Evolutionary conservation across 139 green algal species (phyloP).

Genomic region (Mychonastes homosphaera): DNA sequence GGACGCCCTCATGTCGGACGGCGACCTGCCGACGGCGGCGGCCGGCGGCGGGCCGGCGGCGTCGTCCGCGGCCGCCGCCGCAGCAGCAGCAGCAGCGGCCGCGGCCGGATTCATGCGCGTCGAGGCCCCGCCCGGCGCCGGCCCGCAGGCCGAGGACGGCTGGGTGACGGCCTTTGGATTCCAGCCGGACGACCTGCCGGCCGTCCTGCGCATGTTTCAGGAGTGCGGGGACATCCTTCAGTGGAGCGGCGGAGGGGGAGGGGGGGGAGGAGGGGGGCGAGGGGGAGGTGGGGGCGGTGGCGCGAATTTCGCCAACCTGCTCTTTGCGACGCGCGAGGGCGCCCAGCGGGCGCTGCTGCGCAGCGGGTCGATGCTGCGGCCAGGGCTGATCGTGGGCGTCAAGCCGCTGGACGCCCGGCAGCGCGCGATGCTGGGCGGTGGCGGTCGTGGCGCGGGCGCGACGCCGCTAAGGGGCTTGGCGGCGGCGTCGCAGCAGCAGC

Average conservation of each 20-base stretch:
- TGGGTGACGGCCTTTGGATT: constrained; percentile 55
- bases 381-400: constrained; percentile 39
- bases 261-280: too few species aligned
- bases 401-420: constrained; percentile 38
- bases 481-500: too few species aligned
- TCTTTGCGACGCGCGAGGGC: constrained; percentile 42
- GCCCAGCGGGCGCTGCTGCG: constrained; percentile 37
- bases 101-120: constrained; percentile 7
- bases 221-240: constrained; percentile 43
- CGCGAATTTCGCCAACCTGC: too few species aligned
- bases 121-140: constrained; percentile 15
- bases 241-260: too few species aligned
- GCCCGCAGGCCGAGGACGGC: constrained; percentile 30
- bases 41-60: background rate
- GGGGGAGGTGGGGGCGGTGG: constrained; percentile 30
- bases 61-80: constrained; percentile 1
- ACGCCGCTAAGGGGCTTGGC: too few species aligned
- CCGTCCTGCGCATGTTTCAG: constrained; percentile 39
- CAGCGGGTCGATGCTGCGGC: constrained; percentile 33
- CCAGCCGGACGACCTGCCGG: constrained; percentile 19
- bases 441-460: too few species aligned
- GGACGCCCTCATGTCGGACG: constrained; percentile 13
- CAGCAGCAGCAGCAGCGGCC: background rate
- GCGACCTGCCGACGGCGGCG: constrained; percentile 11
- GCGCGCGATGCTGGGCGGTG: too few species aligned